These are phyloP conservation scores for Sindora glabra DNA, from an alignment of 306 rosid species.

Conservation along the genomic window DNA sequence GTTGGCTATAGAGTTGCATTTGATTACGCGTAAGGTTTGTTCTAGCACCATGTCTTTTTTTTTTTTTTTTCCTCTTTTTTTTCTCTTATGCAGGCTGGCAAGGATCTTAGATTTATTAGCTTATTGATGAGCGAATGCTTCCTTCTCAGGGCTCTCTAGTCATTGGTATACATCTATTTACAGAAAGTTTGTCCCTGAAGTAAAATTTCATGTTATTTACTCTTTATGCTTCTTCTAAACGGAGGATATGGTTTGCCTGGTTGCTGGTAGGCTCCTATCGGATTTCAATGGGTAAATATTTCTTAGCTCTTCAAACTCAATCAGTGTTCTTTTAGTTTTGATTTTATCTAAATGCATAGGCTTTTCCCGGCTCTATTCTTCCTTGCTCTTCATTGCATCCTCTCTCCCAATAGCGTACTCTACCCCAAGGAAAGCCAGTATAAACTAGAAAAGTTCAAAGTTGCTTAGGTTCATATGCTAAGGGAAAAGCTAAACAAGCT, in stretches of 20 bases:
- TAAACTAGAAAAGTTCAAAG: constrained; percentile 16
- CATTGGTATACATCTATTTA: constrained; percentile 26
- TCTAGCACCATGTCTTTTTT: neutral
- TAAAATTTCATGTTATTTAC: neutral
- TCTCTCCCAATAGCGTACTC: constrained; percentile 30
- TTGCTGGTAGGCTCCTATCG: constrained; percentile 40
- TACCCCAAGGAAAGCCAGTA: constrained; percentile 22
- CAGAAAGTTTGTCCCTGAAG: neutral
- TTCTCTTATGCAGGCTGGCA: constrained; percentile 43
- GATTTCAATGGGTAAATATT: constrained; percentile 55
- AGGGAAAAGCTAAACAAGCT: too few relatives aligned
- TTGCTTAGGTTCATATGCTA: constrained; percentile 15
- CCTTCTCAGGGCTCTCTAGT: constrained; percentile 27
- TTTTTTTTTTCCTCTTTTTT: too few relatives aligned
- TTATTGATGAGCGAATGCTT: constrained; percentile 55
- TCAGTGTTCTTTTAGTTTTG: neutral
- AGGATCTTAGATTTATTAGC: constrained; percentile 51
- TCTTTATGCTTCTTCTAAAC: neutral
- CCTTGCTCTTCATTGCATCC: constrained; percentile 32
- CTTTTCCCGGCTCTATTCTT: constrained; percentile 18
- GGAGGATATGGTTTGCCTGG: constrained; percentile 38
- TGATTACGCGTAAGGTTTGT: neutral
- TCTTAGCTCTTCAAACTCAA: neutral
- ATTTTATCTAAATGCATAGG: neutral
- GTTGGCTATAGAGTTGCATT: neutral